Conservation (phyloP, 352 stramenopile genomes). For the Phytophthora megakarya region DNA sequence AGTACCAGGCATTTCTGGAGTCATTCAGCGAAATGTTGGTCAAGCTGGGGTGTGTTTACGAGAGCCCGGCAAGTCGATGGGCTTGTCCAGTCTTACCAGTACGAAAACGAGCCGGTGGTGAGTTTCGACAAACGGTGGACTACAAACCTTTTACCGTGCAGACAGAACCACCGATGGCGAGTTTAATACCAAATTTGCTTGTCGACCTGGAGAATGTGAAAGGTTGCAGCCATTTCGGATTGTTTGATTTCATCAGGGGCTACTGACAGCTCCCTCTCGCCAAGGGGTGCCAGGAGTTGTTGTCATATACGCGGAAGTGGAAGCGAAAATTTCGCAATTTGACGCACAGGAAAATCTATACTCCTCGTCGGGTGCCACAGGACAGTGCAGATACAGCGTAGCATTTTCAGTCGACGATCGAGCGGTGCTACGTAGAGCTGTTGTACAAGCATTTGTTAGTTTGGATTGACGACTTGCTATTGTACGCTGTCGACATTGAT, state of each 20-base stretch:
- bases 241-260: constrained; percentile 19
- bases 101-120: not conserved
- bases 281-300: constrained; percentile 28
- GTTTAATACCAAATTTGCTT: constrained; percentile 12
- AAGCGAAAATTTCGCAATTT: too few species aligned
- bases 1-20: constrained; percentile 23
- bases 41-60: constrained; percentile 21
- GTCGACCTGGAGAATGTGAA: constrained; percentile 13
- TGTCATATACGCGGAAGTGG: too few species aligned
- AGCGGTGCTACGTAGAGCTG: not conserved
- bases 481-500: constrained; percentile 31
- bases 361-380: constrained; percentile 32
- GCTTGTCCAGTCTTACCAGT: constrained; percentile 12
- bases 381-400: constrained; percentile 14
- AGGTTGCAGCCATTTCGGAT: constrained; percentile 20
- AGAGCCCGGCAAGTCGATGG: constrained; percentile 17
- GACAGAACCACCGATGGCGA: constrained; percentile 3
- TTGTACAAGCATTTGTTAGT: constrained; percentile 32
- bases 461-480: constrained; percentile 44
- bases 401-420: constrained; percentile 29
- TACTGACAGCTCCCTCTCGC: constrained; percentile 32
- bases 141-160: constrained; percentile 16
- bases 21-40: constrained; percentile 17
- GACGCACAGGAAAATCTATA: constrained; percentile 30
- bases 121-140: constrained; percentile 10